Evolutionary conservation across 169 alveolate species (phyloP).

Genomic region (Toxoplasma gondii): DNA sequence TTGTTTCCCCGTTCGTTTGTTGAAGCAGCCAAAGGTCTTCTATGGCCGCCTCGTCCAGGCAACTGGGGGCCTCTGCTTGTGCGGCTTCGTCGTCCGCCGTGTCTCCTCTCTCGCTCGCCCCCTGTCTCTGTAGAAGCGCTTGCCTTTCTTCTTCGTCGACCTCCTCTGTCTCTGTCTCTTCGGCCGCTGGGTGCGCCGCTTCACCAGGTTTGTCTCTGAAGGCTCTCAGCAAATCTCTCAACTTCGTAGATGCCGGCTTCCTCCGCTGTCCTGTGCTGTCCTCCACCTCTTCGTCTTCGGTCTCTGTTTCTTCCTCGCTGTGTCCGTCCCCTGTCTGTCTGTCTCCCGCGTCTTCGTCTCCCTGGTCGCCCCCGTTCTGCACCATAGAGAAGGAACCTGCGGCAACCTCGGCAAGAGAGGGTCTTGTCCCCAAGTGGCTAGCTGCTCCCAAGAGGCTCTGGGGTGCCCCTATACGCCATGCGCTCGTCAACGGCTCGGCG

Average conservation of each 20-base stretch:
- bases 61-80: background rate
- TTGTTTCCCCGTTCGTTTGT: slow-evolving; percentile 13
- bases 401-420: no score
- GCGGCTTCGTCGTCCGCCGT: background rate
- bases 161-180: background rate
- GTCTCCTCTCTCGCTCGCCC: background rate
- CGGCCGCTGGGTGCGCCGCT: background rate
- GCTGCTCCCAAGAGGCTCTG: background rate
- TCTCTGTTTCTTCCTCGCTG: background rate
- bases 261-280: background rate
- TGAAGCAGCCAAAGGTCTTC: slow-evolving; percentile 17
- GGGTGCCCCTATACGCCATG: background rate
- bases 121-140: background rate
- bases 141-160: background rate
- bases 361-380: background rate
- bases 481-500: background rate
- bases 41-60: background rate
- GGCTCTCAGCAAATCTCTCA: background rate
- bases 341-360: background rate
- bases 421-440: no score
- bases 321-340: background rate
- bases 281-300: background rate
- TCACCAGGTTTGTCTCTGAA: background rate
- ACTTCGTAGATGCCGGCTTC: background rate
- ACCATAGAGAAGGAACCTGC: background rate